Evolutionary conservation across 768 basidiomycete genomes (phyloP), one percentile per base, ranked within the genome.

Genomic region (Boletus pseudo-olivaceus): DNA sequence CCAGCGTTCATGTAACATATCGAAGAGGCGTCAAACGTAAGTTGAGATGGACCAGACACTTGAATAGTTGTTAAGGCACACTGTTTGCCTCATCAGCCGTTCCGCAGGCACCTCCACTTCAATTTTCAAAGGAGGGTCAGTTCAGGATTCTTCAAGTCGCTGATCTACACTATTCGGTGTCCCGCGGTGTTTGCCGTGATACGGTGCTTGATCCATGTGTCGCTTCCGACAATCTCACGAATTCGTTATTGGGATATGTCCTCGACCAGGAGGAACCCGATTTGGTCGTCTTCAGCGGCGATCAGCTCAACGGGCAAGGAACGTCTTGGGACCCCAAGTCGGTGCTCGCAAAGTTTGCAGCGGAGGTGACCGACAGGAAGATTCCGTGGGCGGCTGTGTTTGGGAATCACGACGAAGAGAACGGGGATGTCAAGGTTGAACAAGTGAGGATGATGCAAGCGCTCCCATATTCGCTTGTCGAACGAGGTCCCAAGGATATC

Each of bases 341-440:
- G 4, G 88, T 96, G 4, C 73, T 98, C 7, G 87, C 94, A 14
- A 98, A 98, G 71, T 95, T 95, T 63, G 84, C 92, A 0, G 76
- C 75, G 30, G 82, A 84, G 0, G 90, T 90, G 6, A 87, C 87
- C 14, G 82, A 85, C 12, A 80, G 85, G 44, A 71, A 78, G 20
- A 87, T 96, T 35, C 90, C 95, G 0, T 99, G 95, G 95, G 83
- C 92, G 4, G 88, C 85, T 0, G 80, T 98, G 3, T 95, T 98
- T 69, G 96, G 96, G 1, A 98, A 99, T 65, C 96, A 99, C 69
- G 96, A 98, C 61, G 81, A 83, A 41, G 88, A 94, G 55, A 78
- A 83, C 47, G 88, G 86, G 14, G 60, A 77, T 61, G 54, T 73
- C 29, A 83, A 85, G 58, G 81, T 78, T 30, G 78, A 83, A 17